Base-by-base conservation (phyloP, 768 basidiomycete genomes). In the Lactarius pseudohatsudake region DNA sequence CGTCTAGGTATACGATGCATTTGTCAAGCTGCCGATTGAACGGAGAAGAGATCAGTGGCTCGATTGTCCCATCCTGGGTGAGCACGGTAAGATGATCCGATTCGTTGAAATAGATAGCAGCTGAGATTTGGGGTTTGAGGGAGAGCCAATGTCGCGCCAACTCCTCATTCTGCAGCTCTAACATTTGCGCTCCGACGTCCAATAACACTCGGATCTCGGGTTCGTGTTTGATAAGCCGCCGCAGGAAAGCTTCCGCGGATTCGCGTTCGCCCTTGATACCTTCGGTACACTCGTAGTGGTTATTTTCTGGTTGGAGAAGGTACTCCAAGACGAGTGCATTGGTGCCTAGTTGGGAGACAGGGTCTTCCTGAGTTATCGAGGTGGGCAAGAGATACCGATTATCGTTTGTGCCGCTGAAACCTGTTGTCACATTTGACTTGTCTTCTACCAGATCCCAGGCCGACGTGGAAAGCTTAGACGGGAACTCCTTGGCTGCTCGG, bases 321-420 rank as follows among this genome's bases (percentile, higher is more conserved):
- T 77, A 77, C 4, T 61, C 65, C 50, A 82, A 73, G 9, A 83
- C 80, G 26, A 76, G 76, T 0, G 85, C 85, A 55, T 84, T 85
- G 2, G 84, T 86, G 41, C 77, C 74, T 1, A 74, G 69, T 59
- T 84, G 82, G n/a, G 72, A 76, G 0, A 73, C 71, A 0, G 77
- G 77, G 59, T 82, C 80, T 7, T 68, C 57, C 59, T 81, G 81
- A 2, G 65, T 60, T 18, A 81, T 77, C 1, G 78, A 73, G 0
- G 74, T 66, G 1, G 80, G 80, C 10, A 81, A 59, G 11, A 77
- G 69, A 65, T 73, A 70, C 10, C 74, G 75, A 32, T 79, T 78
- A 64, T 85, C 85, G 57, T 85, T 86, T 0, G 85, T 86, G 13
- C 84, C 85, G 58, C 83, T 85, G 68, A 86, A 86, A 2, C 82